phyloP scores from a whole-genome alignment of 164 flowering plant species.

The Warburgia ugandensis region DNA sequence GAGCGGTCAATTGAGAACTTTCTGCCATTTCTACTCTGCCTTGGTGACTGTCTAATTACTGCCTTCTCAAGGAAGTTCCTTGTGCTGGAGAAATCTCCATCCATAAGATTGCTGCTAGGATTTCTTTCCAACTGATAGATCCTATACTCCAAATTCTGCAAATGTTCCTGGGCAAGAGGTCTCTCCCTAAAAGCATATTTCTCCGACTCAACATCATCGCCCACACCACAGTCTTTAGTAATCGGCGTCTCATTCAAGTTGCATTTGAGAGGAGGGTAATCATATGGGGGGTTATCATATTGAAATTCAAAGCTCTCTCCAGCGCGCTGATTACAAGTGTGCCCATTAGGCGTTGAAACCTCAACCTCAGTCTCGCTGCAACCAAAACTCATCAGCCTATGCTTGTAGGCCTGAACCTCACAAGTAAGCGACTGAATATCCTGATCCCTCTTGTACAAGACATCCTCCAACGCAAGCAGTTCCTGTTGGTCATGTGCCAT shows the following conservation, averaged over 20 bases:
- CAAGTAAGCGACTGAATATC: slow-evolving; percentile 60
- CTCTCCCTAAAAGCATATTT: slow-evolving; percentile 68
- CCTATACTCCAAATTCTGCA: slow-evolving; percentile 39
- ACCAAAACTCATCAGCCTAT: slow-evolving; percentile 88
- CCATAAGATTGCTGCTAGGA: slow-evolving; percentile 38
- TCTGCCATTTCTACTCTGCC: slow-evolving; percentile 40
- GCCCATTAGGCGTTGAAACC: slow-evolving; percentile 13
- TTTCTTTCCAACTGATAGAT: slow-evolving; percentile 36
- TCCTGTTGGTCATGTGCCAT: slow-evolving; percentile 87
- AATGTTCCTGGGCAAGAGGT: slow-evolving; percentile 34
- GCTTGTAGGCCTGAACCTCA: slow-evolving; percentile 82
- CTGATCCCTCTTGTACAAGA: slow-evolving; percentile 81
- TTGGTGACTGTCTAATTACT: slow-evolving; percentile 54
- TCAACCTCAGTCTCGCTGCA: slow-evolving; percentile 63
- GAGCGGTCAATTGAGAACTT: slow-evolving; percentile 53
- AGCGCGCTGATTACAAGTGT: too few relatives aligned
- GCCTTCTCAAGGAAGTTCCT: slow-evolving; percentile 57
- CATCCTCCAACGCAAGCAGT: slow-evolving; percentile 56
- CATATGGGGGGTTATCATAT: slow-evolving; percentile 39
- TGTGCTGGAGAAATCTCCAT: slow-evolving; percentile 35
- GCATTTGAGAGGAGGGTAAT: slow-evolving; percentile 79
- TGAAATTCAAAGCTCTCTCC: too few relatives aligned
- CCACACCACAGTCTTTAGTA: slow-evolving; percentile 34
- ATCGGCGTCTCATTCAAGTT: slow-evolving; percentile 36
- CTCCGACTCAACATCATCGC: slow-evolving; percentile 41